Base-by-base conservation (phyloP, 768 basidiomycete genomes). In the Sporobolomyces roseus region DNA sequence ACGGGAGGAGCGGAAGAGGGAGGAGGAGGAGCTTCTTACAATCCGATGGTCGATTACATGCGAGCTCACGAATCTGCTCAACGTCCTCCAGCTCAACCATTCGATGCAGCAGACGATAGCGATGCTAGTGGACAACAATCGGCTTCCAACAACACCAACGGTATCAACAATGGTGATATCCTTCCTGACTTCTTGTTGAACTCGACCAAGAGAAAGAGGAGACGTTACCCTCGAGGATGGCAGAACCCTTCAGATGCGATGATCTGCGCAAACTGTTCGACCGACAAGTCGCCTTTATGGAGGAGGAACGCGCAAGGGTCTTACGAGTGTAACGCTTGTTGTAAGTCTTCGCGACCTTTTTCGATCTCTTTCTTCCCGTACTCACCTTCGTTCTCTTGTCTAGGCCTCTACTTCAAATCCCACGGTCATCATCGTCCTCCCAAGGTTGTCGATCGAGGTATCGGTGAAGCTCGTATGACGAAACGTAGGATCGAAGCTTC, bases 381-480 rank as follows among this genome's bases (percentile, higher is more conserved):
- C 10, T 10, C 12, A 13, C 23, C n/a, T 5, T 27, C 12, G 14
- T 13, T 19, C 12, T 16, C 35, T 0, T 14, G 35, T 41, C 55
- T n/a, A 61, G 70, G 56, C 23, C 65, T 71, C 14, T 71, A 71
- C 70, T 63, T 59, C 65, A 66, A 66, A 38, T 60, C 65, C 4
- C 70, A 71, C 65, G 70, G 70, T 0, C 65, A 63, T 30, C 65
- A 71, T 50, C 70, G 70, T 5, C 70, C 70, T 29, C 33, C 36
- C 21, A 61, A 61, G 13, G 65, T 71, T 29, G 65, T 71, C 45
- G 61, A 45, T 7, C 65, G 70, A 36, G 70, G 50, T 1, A 71
- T 71, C 62, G 70, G 70, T 17, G 61, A 61, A 14, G 56, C 60
- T 7, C 70, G 70, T 16, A 56, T 71, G 30, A 58, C 55, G 21